Base-by-base conservation (phyloP, 1,139 yeast species). In the Yamadazyma spencermartinsiae region DNA sequence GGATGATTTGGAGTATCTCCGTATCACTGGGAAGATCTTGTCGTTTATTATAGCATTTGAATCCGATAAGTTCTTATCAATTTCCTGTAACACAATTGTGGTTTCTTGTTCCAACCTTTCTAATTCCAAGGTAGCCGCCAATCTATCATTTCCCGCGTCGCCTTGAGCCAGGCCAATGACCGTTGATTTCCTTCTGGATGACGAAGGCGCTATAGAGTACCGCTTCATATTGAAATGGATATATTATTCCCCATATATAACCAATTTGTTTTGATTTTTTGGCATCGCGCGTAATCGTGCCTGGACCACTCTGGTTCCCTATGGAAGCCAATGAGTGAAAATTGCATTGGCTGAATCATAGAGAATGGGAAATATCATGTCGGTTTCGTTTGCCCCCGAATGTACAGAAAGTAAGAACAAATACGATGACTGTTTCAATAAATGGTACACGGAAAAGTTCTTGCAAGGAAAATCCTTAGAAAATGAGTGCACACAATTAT, bases 361-460 rank as follows among this genome's bases (percentile, higher is more conserved):
- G 21, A 23, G 8, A 39, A 84, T 85, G 92, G 92, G 92, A 41
- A 83, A 82, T 64, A 68, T 72, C 43, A 85, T 90, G 95, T 89
- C 97, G 18, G 83, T 86, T 8, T 88, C 96, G 44, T 86, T 92
- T 72, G 98, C 98, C 31, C 96, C 97, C 16, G 98, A 92, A 65
- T 92, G 98, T 63, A 88, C 95, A 16, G 86, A 82, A 29, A 78
- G 85, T 46, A 92, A 92, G 62, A 79, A 79, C 50, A 77, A 80
- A 52, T 92, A 92, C 58, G 98, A 92, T 57, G 85, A 83, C 55
- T 92, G 98, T 61, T 92, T 92, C 68, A 89, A 88, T 63, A 76
- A 76, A 50, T 92, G 98, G 98, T 92, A 92, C 60, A 82, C 94
- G n/a, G 97, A 90, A 53, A 86, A 84, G 61, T 84, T 84, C 54